Evolutionary conservation across 805 yeast species (phyloP), one percentile per base, ranked within the genome.

Genomic region (Nakazawaea peltata): DNA sequence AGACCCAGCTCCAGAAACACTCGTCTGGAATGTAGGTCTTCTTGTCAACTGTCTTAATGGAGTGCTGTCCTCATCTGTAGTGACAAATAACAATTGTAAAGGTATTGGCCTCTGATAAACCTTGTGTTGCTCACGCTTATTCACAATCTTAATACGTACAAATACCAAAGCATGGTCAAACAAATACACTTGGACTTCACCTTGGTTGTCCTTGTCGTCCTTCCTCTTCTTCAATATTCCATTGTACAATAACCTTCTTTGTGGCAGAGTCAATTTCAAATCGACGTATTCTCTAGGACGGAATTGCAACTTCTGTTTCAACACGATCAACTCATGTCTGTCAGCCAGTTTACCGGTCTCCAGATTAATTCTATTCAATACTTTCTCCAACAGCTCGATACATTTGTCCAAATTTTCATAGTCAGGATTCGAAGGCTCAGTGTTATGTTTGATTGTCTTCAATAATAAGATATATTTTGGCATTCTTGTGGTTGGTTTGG

Each of bases 301-400:
- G 61, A 80, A 81, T 21, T 86, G 79, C 41, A 92, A 69, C 35
- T 85, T 78, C 55, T 85, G 95, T 49, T 84, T 83, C 53, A 92
- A 68, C 33, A 87, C 78, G 64, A 87, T 81, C 41, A 92, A 71
- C 44, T 88, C 85, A 60, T 87, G 86, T 44, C 96, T 71, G 63
- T 90, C 96, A 26, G 92, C 87, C 21, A 94, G 85, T 46, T 81
- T 88, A 60, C 98, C 98, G 27, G 94, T 78, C 47, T 88, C 97
- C 32, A 74, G 69, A 54, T 92, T 86, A 44, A 85, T 81, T 51
- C 82, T 73, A 19, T 69, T 77, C 59, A 92, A 71, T 42, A 87
- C 75, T 42, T 75, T 81, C 41, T 80, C 77, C 25, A 90, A 71
- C 47, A 81, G 75, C 33, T 76, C 84, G 44, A 82, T 73, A 1